Evolutionary conservation across 2,329 filamentous ascomycete species (phyloP), one percentile per base, ranked within the genome.

Genomic region (Ceratocystis destructans): DNA sequence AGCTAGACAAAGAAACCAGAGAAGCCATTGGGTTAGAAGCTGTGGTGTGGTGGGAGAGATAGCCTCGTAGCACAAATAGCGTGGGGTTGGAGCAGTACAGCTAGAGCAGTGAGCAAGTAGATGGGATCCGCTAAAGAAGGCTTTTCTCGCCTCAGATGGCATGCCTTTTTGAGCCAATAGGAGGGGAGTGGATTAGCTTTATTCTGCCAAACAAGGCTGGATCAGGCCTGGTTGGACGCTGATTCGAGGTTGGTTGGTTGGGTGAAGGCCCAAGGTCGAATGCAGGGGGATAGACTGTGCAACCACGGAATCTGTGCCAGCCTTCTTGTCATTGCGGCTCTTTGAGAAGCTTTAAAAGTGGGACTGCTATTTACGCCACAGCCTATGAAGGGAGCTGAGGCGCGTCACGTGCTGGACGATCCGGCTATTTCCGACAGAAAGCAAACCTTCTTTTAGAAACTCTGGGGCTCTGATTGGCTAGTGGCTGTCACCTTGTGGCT

Each of bases 351-450:
- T 64, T 64, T 22, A 55, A 59, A 46, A 57, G 37, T 57, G 63
- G 53, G 37, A 17, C 33, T 2, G 17, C 20, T n/a, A 1, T 33
- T 59, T 57, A 48, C 63, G 63, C 63, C 63, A 65, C 63, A 65
- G 7, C 37, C 46, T 7, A 28, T 57, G 31, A 55, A 41, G 25
- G 45, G 37, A 41, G 20, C 22, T 45, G 15, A 10, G 45, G 33
- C 22, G 55, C 7, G 50, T 63, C 48, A 63, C 61, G 61, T 66
- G 61, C 55, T 22, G 61, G 17, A 1, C 8, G 31, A 37, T 66
- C 63, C 44, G 67, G 66, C 41, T 66, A 33, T 68, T 68, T 62
- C 67, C 67, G 67, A 68, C 37, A n/a, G 25, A 48, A 45, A 33
- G 37, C 37, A 20, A 10, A 7, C 3, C 28, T 17, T 31, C 17